phyloP scores from a whole-genome alignment of 129 eudicot species.

The Erigeron canadensis region DNA sequence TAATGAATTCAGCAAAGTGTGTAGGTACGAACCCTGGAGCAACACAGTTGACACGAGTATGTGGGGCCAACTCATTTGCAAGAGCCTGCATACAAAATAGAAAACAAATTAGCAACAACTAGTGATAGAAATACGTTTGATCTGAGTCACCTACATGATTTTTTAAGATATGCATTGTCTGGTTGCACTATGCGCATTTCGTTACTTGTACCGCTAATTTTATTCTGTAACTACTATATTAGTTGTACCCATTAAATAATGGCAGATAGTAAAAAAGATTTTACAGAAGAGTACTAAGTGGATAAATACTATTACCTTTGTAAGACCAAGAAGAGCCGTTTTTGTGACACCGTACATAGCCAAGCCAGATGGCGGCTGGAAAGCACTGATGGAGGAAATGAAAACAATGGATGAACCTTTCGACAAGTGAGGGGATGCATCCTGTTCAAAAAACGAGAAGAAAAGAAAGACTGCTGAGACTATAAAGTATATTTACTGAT shows the following conservation, averaged over 20 bases:
- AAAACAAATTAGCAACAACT: not conserved
- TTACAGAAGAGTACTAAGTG: not conserved
- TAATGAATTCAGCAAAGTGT: conserved; percentile 66
- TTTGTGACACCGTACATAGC: conserved; percentile 97
- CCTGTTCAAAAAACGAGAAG: conserved; percentile 40
- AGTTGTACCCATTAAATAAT: not conserved
- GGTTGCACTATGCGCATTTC: not conserved
- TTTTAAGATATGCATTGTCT: not conserved
- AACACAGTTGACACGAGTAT: conserved; percentile 90
- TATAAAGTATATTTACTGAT: not conserved
- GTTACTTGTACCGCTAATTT: not conserved
- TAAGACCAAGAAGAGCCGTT: conserved; percentile 93
- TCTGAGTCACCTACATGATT: not conserved
- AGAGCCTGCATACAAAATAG: conserved; percentile 56
- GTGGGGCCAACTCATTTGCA: conserved; percentile 88
- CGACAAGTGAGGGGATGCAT: conserved; percentile 69
- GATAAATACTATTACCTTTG: conserved; percentile 54
- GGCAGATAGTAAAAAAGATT: not conserved
- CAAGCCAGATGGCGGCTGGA: conserved; percentile 46
- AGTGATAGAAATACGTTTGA: not conserved
- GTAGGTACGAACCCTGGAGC: conserved; percentile 96
- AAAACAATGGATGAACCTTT: conserved; percentile 71
- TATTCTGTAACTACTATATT: not conserved
- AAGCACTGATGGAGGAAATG: conserved; percentile 66
- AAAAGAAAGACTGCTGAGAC: not conserved